Base-by-base conservation (phyloP, 768 basidiomycete genomes). In the Pleurotus giganteus region DNA sequence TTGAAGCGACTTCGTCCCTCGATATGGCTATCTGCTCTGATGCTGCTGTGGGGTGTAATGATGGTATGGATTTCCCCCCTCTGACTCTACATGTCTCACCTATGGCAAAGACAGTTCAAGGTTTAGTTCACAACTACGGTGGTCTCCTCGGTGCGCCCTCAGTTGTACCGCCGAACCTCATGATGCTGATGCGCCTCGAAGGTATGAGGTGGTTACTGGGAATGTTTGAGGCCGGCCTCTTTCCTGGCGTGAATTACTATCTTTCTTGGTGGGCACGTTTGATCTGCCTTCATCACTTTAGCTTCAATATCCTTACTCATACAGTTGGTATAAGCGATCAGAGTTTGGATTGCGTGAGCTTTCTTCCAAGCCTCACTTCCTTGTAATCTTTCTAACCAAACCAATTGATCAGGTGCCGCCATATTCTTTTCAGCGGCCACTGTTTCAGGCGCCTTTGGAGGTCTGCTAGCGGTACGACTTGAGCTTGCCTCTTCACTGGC, bases 361-460 rank as follows among this genome's bases (percentile, higher is more conserved):
- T 51, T 67, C 15, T 72, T 2, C 52, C 77, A 42, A 77, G 74
- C 64, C 75, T 75, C 65, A 68, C 66, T 2, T 71, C 79, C 3
- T 81, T 79, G 2, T 79, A 23, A 34, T 39, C 21, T 37, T 31
- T 1, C n/a, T 12, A n/a, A 7, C 45, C 81, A 51, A 73, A 74
- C 13, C 58, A 57, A 58, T 56, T 55, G 67, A 80, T 4, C 32
- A 51, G 49, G 49, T 6, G 78, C 83, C 23, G 83, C 86, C 0
- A 62, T 89, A 26, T 90, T 89, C 71, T 90, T 89, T 71, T 82
- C 83, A 0, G 86, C 90, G 2, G 89, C 90, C 0, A 90, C 88
- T 2, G 80, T 89, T 0, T 84, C 88, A 2, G 91, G 90, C n/a
- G 89, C 89, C 19, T 91, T 91, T 59, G 87, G 87, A 51, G 88